phyloP scores from a whole-genome alignment of 2,329 filamentous ascomycete species.

The Cladophialophora immunda region DNA sequence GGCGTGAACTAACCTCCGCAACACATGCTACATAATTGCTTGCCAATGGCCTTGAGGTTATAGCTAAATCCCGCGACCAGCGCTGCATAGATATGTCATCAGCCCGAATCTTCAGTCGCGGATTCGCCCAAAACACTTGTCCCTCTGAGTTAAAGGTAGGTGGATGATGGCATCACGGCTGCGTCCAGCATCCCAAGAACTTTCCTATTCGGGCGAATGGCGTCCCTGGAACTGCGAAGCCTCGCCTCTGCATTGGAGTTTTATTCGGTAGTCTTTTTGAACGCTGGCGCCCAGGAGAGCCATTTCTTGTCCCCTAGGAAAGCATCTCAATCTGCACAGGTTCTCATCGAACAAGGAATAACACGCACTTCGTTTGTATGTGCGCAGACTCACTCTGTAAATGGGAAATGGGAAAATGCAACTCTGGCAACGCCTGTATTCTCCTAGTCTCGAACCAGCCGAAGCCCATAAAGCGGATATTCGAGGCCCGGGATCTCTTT shows the following conservation, averaged over 20 bases:
- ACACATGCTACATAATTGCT: background rate
- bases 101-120: background rate
- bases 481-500: background rate
- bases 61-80: background rate
- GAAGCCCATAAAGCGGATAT: background rate
- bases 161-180: background rate
- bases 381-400: too few relatives aligned
- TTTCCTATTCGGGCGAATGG: slow-evolving; percentile 26
- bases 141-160: background rate
- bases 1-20: background rate
- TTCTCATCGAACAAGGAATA: background rate
- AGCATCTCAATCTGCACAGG: background rate
- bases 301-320: background rate
- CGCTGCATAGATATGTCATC: background rate
- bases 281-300: background rate
- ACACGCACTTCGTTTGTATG: background rate
- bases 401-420: too few relatives aligned
- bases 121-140: background rate
- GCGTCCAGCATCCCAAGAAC: slow-evolving; percentile 1
- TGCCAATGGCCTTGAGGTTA: background rate
- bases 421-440: too few relatives aligned
- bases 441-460: background rate
- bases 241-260: too few relatives aligned
- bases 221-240: background rate
- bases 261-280: too few relatives aligned